Conservation (phyloP, 345 rosid genomes). For the Jatropha curcas region DNA sequence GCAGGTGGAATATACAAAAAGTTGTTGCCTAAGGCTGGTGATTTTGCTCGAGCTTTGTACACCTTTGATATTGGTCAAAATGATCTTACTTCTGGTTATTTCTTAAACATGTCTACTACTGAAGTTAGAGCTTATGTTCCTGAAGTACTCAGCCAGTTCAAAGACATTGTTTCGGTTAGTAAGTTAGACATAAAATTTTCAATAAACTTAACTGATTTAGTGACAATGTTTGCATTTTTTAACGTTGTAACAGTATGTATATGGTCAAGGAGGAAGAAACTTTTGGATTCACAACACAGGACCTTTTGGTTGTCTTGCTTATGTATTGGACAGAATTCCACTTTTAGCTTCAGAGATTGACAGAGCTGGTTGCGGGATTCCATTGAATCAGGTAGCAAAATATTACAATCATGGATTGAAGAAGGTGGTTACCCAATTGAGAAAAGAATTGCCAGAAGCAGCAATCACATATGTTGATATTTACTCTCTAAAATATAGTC, state of each 20-base stretch:
- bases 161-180: constrained; percentile 39
- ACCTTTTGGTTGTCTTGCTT: constrained; percentile 70
- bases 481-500: constrained; percentile 55
- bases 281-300: constrained; percentile 86
- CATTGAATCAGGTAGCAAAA: constrained; percentile 60
- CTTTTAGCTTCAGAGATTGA: constrained; percentile 42
- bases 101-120: constrained; percentile 43
- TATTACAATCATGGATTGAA: constrained; percentile 47
- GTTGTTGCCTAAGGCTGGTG: constrained; percentile 45
- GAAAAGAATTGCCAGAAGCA: constrained; percentile 55
- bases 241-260: constrained; percentile 36
- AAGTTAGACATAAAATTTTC: too few relatives aligned
- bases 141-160: constrained; percentile 47
- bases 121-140: constrained; percentile 50
- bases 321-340: constrained; percentile 47
- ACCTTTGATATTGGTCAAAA: constrained; percentile 79
- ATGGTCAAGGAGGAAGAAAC: constrained; percentile 62
- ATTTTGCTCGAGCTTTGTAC: constrained; percentile 52
- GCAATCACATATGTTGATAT: constrained; percentile 63
- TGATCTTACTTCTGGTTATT: constrained; percentile 63
- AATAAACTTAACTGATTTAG: too few relatives aligned
- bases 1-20: constrained; percentile 43
- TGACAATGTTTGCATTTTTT: too few relatives aligned
- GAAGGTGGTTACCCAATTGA: constrained; percentile 36
- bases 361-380: constrained; percentile 56